Conservation (phyloP, 2,329 filamentous ascomycete genomes). For the Chrysoporthe deuterocubensis region DNA sequence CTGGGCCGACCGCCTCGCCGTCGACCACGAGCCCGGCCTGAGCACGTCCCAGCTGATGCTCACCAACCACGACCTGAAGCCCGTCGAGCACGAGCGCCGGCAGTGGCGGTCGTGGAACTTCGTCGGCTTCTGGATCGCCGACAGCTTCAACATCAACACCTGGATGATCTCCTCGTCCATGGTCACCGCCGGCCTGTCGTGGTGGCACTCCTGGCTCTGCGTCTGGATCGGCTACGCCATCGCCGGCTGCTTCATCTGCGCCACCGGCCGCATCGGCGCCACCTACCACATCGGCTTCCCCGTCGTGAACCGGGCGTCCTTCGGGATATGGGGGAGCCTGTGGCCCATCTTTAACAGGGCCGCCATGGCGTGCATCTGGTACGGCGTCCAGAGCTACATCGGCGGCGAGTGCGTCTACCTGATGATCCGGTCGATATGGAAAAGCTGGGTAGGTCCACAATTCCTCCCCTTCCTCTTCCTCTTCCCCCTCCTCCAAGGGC, state of each 20-base stretch:
- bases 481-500: not conserved
- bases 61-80: conserved; percentile 80
- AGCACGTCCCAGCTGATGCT: conserved; percentile 83
- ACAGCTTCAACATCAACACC: conserved; percentile 87
- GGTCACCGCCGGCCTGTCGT: conserved; percentile 77
- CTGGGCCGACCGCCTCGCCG: conserved; percentile 66
- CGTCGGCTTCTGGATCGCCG: conserved; percentile 84
- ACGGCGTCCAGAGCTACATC: conserved; percentile 84
- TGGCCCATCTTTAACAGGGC: conserved; percentile 91
- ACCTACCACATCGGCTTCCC: conserved; percentile 90
- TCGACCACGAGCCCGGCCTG: conserved; percentile 76
- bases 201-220: conserved; percentile 92
- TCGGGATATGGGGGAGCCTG: conserved; percentile 86
- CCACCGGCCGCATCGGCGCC: conserved; percentile 83
- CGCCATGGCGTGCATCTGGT: conserved; percentile 88
- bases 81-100: conserved; percentile 77
- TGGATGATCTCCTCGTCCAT: conserved; percentile 93
- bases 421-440: conserved; percentile 89
- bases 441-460: conserved; percentile 55
- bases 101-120: conserved; percentile 90
- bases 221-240: conserved; percentile 87
- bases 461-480: no score
- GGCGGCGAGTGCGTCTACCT: conserved; percentile 83
- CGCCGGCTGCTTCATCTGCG: conserved; percentile 73
- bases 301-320: conserved; percentile 75